Evolutionary conservation across 1,139 yeast genomes (phyloP).

Genomic region (Candida glucosophila): DNA sequence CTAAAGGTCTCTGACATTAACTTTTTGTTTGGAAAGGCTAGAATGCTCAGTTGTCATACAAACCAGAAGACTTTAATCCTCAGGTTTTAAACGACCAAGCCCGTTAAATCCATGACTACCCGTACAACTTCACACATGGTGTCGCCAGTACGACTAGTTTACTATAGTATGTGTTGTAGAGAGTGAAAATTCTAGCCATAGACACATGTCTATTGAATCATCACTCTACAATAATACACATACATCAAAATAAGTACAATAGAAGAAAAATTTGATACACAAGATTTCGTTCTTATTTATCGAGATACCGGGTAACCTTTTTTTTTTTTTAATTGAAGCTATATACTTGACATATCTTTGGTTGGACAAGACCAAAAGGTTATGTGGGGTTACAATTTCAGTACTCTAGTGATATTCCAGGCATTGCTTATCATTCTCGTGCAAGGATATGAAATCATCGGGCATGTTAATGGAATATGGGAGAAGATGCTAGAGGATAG

Average conservation of each 20-base stretch:
- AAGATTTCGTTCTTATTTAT: constrained; percentile 2
- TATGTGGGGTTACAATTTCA: too few species aligned
- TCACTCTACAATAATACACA: constrained; percentile 49
- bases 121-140: constrained; percentile 5
- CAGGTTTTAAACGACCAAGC: constrained; percentile 18
- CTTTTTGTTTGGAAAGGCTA: constrained; percentile 40
- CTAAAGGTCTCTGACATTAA: too few species aligned
- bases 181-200: constrained; percentile 35
- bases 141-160: constrained; percentile 20
- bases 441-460: constrained; percentile 8
- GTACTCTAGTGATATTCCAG: not conserved
- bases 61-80: constrained; percentile 3
- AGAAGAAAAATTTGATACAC: constrained; percentile 9
- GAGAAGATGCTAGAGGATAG: constrained; percentile 14
- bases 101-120: constrained; percentile 38
- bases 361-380: not conserved
- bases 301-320: constrained; percentile 9
- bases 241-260: constrained; percentile 36
- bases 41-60: constrained; percentile 34
- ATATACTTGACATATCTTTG: not conserved
- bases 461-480: constrained; percentile 18
- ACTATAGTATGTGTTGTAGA: constrained; percentile 48
- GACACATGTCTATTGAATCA: constrained; percentile 15
- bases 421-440: not conserved
- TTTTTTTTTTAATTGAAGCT: not conserved